These are phyloP conservation scores for Globisporangium megalacanthum DNA, from an alignment of 352 stramenopile genomes.

Conservation along the genomic window DNA sequence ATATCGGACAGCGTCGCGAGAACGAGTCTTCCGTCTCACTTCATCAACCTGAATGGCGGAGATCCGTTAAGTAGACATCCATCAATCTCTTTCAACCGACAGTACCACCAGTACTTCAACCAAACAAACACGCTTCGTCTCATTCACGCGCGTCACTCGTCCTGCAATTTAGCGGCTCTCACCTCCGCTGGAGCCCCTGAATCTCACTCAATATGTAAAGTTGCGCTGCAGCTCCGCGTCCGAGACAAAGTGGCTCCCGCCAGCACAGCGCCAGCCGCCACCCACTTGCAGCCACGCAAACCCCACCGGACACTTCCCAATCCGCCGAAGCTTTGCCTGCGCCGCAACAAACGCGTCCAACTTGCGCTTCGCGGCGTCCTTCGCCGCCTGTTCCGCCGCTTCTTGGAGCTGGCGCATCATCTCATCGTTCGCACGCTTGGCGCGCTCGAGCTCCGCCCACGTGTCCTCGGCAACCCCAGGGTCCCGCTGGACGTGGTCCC, in stretches of 20 bases:
- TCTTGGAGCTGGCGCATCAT: constrained; percentile 22
- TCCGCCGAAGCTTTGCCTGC: constrained; percentile 55
- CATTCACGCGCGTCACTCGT: not conserved
- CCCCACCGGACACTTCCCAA: constrained; percentile 60
- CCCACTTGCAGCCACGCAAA: constrained; percentile 60
- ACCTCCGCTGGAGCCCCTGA: too few species aligned
- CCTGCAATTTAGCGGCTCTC: not conserved
- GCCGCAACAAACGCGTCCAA: constrained; percentile 25
- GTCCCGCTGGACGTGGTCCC: constrained; percentile 25
- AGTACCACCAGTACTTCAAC: too few species aligned
- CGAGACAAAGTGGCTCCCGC: constrained; percentile 69
- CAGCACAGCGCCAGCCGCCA: constrained; percentile 72
- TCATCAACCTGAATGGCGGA: too few species aligned
- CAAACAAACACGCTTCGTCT: too few species aligned
- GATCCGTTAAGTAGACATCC: too few species aligned
- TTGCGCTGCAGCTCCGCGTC: constrained; percentile 51
- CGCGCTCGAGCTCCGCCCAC: constrained; percentile 60
- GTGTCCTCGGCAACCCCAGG: constrained; percentile 49
- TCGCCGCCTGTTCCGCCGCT: constrained; percentile 2
- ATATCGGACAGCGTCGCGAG: too few species aligned
- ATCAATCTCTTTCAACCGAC: too few species aligned
- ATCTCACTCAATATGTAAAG: constrained; percentile 35
- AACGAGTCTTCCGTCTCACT: too few species aligned
- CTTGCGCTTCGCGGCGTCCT: constrained; percentile 21
- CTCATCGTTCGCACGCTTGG: constrained; percentile 48